A percentile compares a stretch with the other conserved stretches of the same genome.
phyloP scores from a whole-genome alignment of 2,329 filamentous ascomycete genomes.

The Rutstroemia sp. region DNA sequence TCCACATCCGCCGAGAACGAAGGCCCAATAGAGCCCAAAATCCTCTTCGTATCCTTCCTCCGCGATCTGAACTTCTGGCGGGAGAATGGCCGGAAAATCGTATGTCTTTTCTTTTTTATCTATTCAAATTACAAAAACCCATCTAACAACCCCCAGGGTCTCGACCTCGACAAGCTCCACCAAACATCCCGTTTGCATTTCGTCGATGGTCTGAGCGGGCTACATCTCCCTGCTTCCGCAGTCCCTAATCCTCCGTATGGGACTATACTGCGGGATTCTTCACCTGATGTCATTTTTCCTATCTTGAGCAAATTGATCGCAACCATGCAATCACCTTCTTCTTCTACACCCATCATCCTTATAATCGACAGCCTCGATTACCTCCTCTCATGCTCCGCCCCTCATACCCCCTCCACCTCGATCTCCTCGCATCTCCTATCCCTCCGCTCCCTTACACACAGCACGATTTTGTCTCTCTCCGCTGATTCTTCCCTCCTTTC shows the following conservation, averaged over 20 bases:
- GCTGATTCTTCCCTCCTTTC: constrained; percentile 67
- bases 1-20: constrained; percentile 1
- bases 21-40: constrained; percentile 35
- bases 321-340: not conserved
- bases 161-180: constrained; percentile 59
- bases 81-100: constrained; percentile 59
- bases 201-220: constrained; percentile 51
- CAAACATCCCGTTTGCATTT: constrained; percentile 31
- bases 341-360: not conserved
- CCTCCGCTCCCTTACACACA: constrained; percentile 31
- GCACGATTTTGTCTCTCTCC: constrained; percentile 59
- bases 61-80: constrained; percentile 74
- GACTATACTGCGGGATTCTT: not conserved
- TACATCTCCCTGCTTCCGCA: constrained; percentile 14
- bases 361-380: not conserved
- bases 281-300: not conserved
- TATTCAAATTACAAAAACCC: not conserved
- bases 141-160: constrained; percentile 40
- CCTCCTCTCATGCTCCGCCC: not conserved
- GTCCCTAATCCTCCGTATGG: not conserved
- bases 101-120: constrained; percentile 32
- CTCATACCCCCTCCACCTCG: not conserved
- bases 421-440: not conserved
- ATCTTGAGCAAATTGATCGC: not conserved
- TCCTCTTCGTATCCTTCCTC: constrained; percentile 79